Base-by-base conservation (phyloP, 352 stramenopile species). In the Thalassiosira pacifica region DNA sequence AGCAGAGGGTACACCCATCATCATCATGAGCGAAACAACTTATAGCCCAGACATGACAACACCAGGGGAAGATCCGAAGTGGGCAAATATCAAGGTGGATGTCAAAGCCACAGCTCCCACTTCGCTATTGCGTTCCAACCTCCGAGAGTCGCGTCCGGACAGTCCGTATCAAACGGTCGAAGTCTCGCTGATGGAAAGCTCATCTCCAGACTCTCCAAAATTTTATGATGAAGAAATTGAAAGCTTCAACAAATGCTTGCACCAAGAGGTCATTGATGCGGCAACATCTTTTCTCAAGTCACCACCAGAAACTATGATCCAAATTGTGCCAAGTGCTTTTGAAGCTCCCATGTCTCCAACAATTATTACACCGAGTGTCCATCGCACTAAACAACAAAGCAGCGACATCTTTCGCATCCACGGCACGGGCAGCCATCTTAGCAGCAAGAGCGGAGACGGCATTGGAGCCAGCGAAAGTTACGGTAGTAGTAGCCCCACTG, bases 341-440 rank as follows among this genome's bases (percentile, higher is more conserved):
- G 2, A 19, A 57, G 22, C 22, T 42, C 10, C 34, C 29, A 18
- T 72, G 27, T 24, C 65, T 48, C 65, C 65, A 32, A 40, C 69
- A 42, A 42, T 10, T 60, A 52, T 53, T 60, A 52, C 69, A 5
- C 69, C 69, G 10, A 45, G 29, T 31, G 63, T 76, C 31, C 40
- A 68, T 67, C 31, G 69, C 53, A 61, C 42, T 31, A 65, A 64
- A 8, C 5, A 57, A 57, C 45, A 13, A 61, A 61, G 53, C 34
- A 40, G 22, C 66, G 65, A 77, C 24, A 73, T 79, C 40, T 79
- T 79, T 77, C 48, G 77, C 31, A 79, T 79, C 6, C 57, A 73
- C 45, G 77, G 59, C 5, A 27, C 77, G 9, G 59, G 75, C 57
- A 85, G 77, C 29, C 57, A 40, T 45, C 22, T 73, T 6, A 75